Evolutionary conservation across 2,329 filamentous ascomycete species (phyloP), one percentile per base, ranked within the genome.

Genomic region (Aaosphaeria arxii): DNA sequence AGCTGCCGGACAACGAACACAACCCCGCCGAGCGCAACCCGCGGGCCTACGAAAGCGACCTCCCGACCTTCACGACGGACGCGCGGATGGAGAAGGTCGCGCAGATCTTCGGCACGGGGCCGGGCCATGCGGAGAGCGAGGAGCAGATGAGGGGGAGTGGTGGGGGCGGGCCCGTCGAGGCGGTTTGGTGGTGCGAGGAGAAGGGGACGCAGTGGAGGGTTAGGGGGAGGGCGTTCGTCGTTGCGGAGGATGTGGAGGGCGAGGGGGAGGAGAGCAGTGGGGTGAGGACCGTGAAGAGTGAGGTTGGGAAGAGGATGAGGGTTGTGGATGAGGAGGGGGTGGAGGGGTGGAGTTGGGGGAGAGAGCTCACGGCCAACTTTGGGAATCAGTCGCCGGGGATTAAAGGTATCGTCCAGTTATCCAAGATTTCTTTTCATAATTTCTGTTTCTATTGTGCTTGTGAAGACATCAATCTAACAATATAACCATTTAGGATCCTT

Each of bases 31-130:
- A 83, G 53, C 77, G 77, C 53, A 96, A 96, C 68, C 85, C 88
- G 4, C 57, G 73, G 5, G 72, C 82, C 1, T 96, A 82, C 64
- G 85, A 88, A 61, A 89, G 83, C 58, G 91, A 97, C 56, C 74
- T 92, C 58, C 81, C 87, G 3, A 86, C 87, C 1, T 86, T 96
- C 62, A 96, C 92, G 1, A 96, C 91, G 0, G 94, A 97, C 69
- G 83, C 82, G 6, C 83, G 92, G 41, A 96, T 95, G 89, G 80
- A 85, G 50, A 97, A 97, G 75, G 77, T 87, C 0, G 75, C 77
- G 3, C 86, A 96, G 69, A 71, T 97, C 4, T 82, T 85, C 52
- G 74, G 72, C 5, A 77, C 72, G 5, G 74, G 74, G 7, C 66
- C 71, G 28, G 77, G 74, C 6, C 71, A 77, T 44, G 77, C 77